A percentile compares a stretch with the other conserved stretches of the same genome.
phyloP scores from a whole-genome alignment of 495 filamentous ascomycete genomes.

The Talaromyces proteolyticus region DNA sequence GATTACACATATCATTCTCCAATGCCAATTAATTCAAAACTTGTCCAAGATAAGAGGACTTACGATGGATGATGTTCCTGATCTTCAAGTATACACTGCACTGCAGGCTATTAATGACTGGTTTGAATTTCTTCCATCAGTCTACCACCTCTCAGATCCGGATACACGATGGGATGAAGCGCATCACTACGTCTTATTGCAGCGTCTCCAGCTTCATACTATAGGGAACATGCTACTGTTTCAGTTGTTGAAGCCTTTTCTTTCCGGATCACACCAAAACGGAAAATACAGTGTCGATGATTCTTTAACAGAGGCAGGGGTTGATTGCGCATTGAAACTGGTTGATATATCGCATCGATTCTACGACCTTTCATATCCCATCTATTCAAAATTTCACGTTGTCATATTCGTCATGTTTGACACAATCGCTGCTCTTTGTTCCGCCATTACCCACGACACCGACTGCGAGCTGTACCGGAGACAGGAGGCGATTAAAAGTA shows the following conservation, averaged over 20 bases:
- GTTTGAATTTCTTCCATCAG: constrained; percentile 31
- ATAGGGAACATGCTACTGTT: constrained; percentile 41
- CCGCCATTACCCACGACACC: constrained; percentile 44
- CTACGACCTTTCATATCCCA: constrained; percentile 33
- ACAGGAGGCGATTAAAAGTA: constrained; percentile 30
- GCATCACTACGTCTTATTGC: constrained; percentile 34
- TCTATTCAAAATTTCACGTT: constrained; percentile 43
- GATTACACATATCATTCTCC: constrained; percentile 15
- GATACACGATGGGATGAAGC: constrained; percentile 40
- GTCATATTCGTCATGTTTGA: constrained; percentile 50
- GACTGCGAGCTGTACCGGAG: constrained; percentile 31
- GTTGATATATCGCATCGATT: constrained; percentile 33
- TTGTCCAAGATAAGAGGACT: constrained; percentile 11
- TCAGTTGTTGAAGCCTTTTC: constrained; percentile 33
- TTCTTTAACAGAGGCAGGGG: constrained; percentile 26
- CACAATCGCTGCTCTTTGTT: constrained; percentile 41
- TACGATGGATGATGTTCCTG: constrained; percentile 6
- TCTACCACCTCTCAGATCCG: constrained; percentile 30
- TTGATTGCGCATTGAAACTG: constrained; percentile 33
- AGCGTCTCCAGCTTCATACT: constrained; percentile 43
- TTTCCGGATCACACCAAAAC: constrained; percentile 19
- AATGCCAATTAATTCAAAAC: constrained; percentile 17
- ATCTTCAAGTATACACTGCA: constrained; percentile 11
- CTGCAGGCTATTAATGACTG: constrained; percentile 31
- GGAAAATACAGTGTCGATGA: constrained; percentile 18